Conservation (phyloP, 192 early-diverging fungal genomes). For the Funneliformis mosseae region DNA sequence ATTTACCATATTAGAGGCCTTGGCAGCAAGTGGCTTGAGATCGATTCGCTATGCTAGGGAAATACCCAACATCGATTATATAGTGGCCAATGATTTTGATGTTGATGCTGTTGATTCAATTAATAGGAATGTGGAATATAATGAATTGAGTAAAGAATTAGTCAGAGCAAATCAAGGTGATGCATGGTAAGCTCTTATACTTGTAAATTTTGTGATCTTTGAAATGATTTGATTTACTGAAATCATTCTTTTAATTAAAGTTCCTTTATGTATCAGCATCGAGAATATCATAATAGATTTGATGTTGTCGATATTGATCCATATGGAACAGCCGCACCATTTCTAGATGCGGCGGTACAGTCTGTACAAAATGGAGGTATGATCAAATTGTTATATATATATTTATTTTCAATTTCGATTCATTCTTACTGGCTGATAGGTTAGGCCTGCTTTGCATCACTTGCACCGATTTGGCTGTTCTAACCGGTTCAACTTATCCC, state of each 20-base stretch:
- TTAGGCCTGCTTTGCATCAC: conserved; percentile 89
- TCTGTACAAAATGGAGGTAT: conserved; percentile 82
- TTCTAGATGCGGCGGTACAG: conserved; percentile 93
- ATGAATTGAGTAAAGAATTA: conserved; percentile 71
- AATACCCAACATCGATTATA: conserved; percentile 73
- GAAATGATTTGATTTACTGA: not conserved
- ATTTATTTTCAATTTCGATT: not conserved
- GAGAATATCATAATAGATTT: conserved; percentile 58
- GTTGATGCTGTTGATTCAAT: conserved; percentile 90
- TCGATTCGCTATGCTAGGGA: conserved; percentile 98
- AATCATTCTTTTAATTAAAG: conserved; percentile 35
- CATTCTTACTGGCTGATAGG: conserved; percentile 42
- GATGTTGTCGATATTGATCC: conserved; percentile 96
- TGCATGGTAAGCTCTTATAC: conserved; percentile 62
- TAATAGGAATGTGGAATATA: conserved; percentile 80
- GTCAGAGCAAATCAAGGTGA: conserved; percentile 84
- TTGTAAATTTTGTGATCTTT: not conserved
- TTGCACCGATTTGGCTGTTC: conserved; percentile 95
- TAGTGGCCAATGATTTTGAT: conserved; percentile 92
- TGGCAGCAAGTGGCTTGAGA: conserved; percentile 92
- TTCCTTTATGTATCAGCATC: conserved; percentile 70
- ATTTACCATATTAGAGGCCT: conserved; percentile 86
- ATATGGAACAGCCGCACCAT: conserved; percentile 94
- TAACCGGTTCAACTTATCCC: conserved; percentile 87
- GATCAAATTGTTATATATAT: not conserved